Evolutionary conservation across 495 filamentous ascomycete genomes (phyloP).

Genomic region (Neurospora hispaniola): DNA sequence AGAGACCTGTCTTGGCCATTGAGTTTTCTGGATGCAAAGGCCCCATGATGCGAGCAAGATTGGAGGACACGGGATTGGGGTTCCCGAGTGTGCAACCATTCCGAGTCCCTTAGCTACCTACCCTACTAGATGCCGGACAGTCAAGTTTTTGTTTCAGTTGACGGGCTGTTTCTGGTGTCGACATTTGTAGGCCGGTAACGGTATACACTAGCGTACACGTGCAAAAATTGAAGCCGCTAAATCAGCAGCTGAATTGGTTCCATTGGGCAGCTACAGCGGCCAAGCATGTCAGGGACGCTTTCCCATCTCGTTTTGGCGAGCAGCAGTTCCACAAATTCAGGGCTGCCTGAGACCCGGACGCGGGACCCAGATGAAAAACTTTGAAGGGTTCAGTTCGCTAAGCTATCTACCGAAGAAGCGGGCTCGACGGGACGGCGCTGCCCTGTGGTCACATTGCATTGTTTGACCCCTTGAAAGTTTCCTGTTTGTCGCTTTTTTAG

Average conservation of each 20-base stretch:
- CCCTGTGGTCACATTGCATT: neutral
- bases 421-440: neutral
- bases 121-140: too few species aligned
- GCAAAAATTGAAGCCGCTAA: neutral
- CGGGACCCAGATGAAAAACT: neutral
- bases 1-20: neutral
- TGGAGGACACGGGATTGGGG: neutral
- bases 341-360: neutral
- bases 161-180: too few species aligned
- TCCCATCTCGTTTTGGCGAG: neutral
- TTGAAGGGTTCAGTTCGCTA: neutral
- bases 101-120: too few species aligned
- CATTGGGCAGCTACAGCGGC: neutral
- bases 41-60: neutral
- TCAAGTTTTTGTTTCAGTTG: too few species aligned
- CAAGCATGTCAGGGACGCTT: neutral
- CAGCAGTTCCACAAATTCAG: neutral
- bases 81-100: neutral
- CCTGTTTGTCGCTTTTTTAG: neutral
- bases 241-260: neutral
- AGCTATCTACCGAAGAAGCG: neutral
- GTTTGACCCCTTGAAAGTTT: neutral
- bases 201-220: too few species aligned
- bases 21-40: neutral
- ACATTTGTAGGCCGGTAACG: neutral